Conservation (phyloP, 768 basidiomycete genomes). For the Boletellus ananiceps region DNA sequence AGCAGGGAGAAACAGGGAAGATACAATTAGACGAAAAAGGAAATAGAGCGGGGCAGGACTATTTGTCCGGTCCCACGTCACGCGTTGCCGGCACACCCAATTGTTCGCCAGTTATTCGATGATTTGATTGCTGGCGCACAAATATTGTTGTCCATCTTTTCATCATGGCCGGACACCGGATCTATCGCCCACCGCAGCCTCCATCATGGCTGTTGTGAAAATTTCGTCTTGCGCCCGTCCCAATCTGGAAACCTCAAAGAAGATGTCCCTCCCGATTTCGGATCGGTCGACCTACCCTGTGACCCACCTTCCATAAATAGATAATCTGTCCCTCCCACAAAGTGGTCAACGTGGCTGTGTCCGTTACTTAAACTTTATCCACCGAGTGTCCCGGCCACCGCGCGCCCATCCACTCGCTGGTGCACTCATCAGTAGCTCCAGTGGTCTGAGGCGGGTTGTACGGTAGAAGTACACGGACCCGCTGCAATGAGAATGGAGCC, state of each 20-base stretch:
- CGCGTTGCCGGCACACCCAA: conserved; percentile 25
- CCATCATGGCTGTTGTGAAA: conserved; percentile 15
- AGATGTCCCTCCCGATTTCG: conserved; percentile 15
- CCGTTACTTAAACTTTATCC: too few relatives aligned
- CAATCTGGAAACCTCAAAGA: conserved; percentile 33
- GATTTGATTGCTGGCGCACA: conserved; percentile 1
- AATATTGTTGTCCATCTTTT: conserved; percentile 12
- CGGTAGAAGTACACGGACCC: too few relatives aligned
- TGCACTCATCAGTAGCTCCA: too few relatives aligned
- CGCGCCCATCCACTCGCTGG: too few relatives aligned
- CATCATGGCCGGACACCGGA: conserved; percentile 25
- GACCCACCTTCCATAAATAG: conserved; percentile 12
- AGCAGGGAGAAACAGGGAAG: conserved; percentile 30
- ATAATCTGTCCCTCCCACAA: conserved; percentile 4
- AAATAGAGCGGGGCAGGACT: conserved; percentile 16
- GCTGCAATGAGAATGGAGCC: too few relatives aligned
- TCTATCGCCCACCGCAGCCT: conserved; percentile 11
- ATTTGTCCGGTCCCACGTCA: conserved; percentile 20
- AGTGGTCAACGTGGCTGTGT: conserved; percentile 4
- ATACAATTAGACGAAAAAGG: conserved; percentile 36
- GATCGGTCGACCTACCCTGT: neutral
- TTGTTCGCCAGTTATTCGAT: conserved; percentile 24
- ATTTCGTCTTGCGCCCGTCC: conserved; percentile 21
- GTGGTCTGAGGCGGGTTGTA: too few relatives aligned
- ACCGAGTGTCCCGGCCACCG: too few relatives aligned